Evolutionary conservation across 1,139 yeast species (phyloP).

Genomic region (Yamadazyma sp.): DNA sequence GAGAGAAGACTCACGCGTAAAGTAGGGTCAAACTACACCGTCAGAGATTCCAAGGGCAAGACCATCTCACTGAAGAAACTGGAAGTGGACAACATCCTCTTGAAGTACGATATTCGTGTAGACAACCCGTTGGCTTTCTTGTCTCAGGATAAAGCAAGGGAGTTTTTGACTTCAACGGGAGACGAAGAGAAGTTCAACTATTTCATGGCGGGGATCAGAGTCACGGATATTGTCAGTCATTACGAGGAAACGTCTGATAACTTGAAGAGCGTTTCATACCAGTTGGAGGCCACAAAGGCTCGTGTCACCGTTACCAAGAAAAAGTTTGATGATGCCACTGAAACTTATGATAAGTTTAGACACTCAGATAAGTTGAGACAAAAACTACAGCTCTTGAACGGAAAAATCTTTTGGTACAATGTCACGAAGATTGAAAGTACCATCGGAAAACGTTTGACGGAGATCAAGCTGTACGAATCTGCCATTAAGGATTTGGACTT

Average conservation of each 20-base stretch:
- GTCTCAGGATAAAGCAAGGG: conserved; percentile 92
- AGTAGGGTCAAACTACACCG: conserved; percentile 49
- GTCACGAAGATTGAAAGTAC: conserved; percentile 36
- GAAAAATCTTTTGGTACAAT: conserved; percentile 67
- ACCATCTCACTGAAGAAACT: conserved; percentile 57
- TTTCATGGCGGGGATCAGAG: conserved; percentile 78
- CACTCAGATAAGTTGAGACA: conserved; percentile 43
- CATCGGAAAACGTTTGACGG: conserved; percentile 20
- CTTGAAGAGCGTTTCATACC: conserved; percentile 38
- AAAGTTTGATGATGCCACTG: conserved; percentile 37
- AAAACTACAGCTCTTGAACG: conserved; percentile 48
- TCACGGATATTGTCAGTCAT: conserved; percentile 60
- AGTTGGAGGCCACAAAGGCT: conserved; percentile 31
- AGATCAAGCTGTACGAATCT: conserved; percentile 18
- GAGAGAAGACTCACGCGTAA: conserved; percentile 66
- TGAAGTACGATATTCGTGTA: conserved; percentile 72
- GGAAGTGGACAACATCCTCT: conserved; percentile 67
- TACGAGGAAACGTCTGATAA: conserved; percentile 43
- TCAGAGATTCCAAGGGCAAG: conserved; percentile 53
- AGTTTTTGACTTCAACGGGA: conserved; percentile 75
- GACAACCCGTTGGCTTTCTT: conserved; percentile 92
- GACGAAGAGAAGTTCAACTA: conserved; percentile 69
- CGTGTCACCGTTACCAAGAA: conserved; percentile 26
- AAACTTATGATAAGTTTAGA: conserved; percentile 38
- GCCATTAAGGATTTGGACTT: conserved; percentile 10